phyloP scores from a whole-genome alignment of 345 rosid genomes.

The Moricandia arvensis region DNA sequence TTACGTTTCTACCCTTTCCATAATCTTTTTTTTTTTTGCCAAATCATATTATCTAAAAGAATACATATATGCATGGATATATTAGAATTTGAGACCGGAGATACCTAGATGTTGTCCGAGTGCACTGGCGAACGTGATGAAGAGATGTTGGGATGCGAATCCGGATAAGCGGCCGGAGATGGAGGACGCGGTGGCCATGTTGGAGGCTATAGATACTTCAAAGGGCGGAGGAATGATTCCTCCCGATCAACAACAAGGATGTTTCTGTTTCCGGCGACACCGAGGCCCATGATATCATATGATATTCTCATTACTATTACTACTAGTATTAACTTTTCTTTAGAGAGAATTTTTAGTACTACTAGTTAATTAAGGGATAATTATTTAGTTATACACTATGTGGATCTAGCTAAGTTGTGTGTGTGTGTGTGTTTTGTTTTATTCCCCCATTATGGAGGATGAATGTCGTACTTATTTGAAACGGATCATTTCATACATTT shows the following conservation, averaged over 20 bases:
- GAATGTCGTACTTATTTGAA: slow-evolving; percentile 22
- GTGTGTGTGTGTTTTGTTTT: background rate
- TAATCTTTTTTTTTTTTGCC: background rate
- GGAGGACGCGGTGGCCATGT: slow-evolving; percentile 83
- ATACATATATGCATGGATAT: background rate
- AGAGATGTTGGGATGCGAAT: slow-evolving; percentile 96
- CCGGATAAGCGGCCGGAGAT: slow-evolving; percentile 92
- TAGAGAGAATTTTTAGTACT: slow-evolving; percentile 6
- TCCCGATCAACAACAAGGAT: slow-evolving; percentile 73
- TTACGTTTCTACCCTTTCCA: background rate
- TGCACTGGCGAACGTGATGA: slow-evolving; percentile 85
- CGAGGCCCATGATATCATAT: slow-evolving; percentile 63
- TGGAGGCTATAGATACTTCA: slow-evolving; percentile 86
- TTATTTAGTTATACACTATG: background rate
- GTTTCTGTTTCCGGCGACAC: slow-evolving; percentile 70
- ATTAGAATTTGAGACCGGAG: slow-evolving; percentile 89
- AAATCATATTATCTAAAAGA: background rate
- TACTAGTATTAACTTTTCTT: background rate
- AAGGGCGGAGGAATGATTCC: slow-evolving; percentile 99
- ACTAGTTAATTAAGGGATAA: background rate
- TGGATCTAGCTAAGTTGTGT: background rate
- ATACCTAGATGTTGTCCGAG: slow-evolving; percentile 97
- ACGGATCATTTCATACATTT: background rate
- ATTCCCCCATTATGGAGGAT: slow-evolving; percentile 12
- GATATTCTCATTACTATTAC: background rate